Evolutionary conservation across 345 rosid species (phyloP), one percentile per base, ranked within the genome.

Genomic region (Eucalyptus globulus): DNA sequence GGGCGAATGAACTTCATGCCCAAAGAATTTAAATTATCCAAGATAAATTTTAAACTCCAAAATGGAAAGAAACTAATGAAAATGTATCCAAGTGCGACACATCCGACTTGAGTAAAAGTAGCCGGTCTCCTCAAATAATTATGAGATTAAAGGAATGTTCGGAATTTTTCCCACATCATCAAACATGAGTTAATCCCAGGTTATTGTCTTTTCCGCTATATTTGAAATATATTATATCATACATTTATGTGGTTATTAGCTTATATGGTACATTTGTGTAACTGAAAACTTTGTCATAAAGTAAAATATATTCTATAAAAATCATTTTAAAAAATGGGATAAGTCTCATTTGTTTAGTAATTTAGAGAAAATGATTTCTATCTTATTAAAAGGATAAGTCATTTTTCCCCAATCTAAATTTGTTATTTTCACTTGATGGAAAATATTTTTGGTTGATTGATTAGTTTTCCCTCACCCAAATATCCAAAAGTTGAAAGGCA

Each of bases 281-380:
- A 60, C 8, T 60, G 8, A 27, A 27, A 27, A 6, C 8, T 27
- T 60, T 0, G 0, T 6, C 2, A 0, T 27, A 60, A 60, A 60
- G 5, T 21, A 6, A 60, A 60, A 60, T 60, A 60, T 60, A 27
- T 60, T 60, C 4, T 5, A 1, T 27, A 14, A 60, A 1, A 13
- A 60, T 60, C 0, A 27, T 60, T 12, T 12, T 27, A 1, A 60
- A 60, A 60, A 60, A 2, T 26, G n/a, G 67, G 67, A 27, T 27
- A 3, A 11, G 3, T n/a, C n/a, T n/a, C n/a, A n/a, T n/a, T n/a
- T n/a, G n/a, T n/a, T n/a, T n/a, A n/a, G n/a, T n/a, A n/a, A n/a
- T n/a, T n/a, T n/a, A n/a, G n/a, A n/a, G n/a, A n/a, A n/a, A n/a
- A n/a, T n/a, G n/a, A n/a, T n/a, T n/a, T n/a, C n/a, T n/a, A n/a